A percentile compares a stretch with the other conserved stretches of the same genome.
These are phyloP conservation scores for Theileria parva DNA, from an alignment of 169 alveolate species.

Conservation along the genomic window DNA sequence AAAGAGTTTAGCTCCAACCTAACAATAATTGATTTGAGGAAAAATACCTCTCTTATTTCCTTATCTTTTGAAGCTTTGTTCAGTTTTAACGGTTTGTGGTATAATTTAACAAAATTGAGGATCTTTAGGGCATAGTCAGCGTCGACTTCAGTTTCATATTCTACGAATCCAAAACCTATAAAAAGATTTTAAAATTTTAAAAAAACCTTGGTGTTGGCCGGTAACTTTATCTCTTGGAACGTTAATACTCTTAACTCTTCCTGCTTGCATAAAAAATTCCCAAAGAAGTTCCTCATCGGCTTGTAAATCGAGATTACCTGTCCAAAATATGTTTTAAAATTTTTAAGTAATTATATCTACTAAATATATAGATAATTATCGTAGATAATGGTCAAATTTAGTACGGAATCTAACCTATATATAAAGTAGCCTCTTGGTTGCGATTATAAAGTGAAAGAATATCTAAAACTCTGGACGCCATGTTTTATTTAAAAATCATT, in stretches of 20 bases:
- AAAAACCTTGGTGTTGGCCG: conserved; percentile 73
- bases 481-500: conserved; percentile 15
- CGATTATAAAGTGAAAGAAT: conserved; percentile 84
- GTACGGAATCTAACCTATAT: conserved; percentile 73
- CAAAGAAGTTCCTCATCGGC: conserved; percentile 96
- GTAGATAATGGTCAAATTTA: not conserved
- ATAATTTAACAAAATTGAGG: conserved; percentile 95
- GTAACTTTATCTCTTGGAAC: conserved; percentile 94
- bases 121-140: conserved; percentile 97
- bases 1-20: conserved; percentile 97
- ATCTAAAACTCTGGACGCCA: conserved; percentile 74
- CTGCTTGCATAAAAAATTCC: conserved; percentile 97
- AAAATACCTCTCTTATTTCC: conserved; percentile 88
- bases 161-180: conserved; percentile 97
- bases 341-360: not conserved
- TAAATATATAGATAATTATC: not conserved
- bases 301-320: conserved; percentile 93
- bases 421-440: conserved; percentile 90
- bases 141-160: conserved; percentile 93
- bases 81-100: conserved; percentile 94
- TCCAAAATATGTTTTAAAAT: conserved; percentile 21
- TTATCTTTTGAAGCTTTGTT: conserved; percentile 97
- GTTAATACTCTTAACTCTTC: conserved; percentile 95
- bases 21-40: not conserved
- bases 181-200: not conserved